Evolutionary conservation across 2,329 filamentous ascomycete genomes (phyloP), one percentile per base, ranked within the genome.

Genomic region (Aspergillus japonicus): DNA sequence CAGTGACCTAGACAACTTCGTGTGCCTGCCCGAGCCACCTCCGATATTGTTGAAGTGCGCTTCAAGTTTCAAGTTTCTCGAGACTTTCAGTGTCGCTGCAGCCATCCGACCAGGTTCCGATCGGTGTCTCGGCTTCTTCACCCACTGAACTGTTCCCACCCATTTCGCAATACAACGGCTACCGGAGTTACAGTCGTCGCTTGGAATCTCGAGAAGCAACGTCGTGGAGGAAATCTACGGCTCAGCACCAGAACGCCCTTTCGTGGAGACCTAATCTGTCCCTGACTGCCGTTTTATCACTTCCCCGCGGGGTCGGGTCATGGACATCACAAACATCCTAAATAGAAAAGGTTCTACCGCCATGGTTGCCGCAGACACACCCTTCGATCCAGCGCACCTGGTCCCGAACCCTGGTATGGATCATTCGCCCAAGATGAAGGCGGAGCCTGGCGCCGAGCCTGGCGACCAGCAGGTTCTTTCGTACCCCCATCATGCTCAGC

Each of bases 381-480:
- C 77, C 64, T 70, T 77, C 54, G 79, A 80, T 62, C 75, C 79
- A 62, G 78, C 79, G 66, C 79, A 80, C 54, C 73, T 79, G 56
- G 66, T 71, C 49, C 78, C 78, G 59, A 70, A 73, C 55, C 67
- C 71, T 60, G 76, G 77, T 42, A 70, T 77, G 60, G 73, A 76
- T 62, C 68, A 67, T 26, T 81, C 75, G 65, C 84, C 83, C 55
- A 83, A 85, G 73, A 85, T 80, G 72, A 83, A 83, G 69, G 83
- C 84, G 61, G 85, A 87, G 67, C 83, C 84, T 62, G 83, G 81
- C 65, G 78, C 83, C 59, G 84, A 86, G 68, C 75, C 80, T 29
- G 84, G 81, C 58, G 83, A 85, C 63, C 80, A 81, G 39, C 81
- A 83, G 50, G 84, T 84, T 62, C 77, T 83, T 61, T 84, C 84